Base-by-base conservation (phyloP, 768 basidiomycete species). In the Rhizopogon rudus region DNA sequence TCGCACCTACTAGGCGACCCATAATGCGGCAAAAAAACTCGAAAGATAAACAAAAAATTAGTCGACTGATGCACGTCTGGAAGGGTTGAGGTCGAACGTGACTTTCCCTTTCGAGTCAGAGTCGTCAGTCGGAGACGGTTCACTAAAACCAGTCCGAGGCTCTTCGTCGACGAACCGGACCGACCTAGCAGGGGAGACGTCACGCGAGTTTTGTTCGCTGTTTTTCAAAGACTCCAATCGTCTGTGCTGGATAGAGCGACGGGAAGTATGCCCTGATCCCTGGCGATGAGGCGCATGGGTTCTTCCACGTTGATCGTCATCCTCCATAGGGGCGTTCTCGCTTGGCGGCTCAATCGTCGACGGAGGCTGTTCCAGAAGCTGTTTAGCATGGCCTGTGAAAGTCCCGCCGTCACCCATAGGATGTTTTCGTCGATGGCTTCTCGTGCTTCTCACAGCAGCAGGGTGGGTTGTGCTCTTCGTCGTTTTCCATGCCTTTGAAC, bases 121-220 rank as follows among this genome's bases (percentile, higher is more conserved):
- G 10, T 65, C 59, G 25, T 63, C 60, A 33, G 50, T 5, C 16
- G 20, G 35, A 12, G 53, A 50, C 12, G 56, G 66, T 22, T 53
- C 37, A 4, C 2, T 60, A 0, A 58, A 42, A 39, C 67, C 63
- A 5, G 57, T 58, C n/a, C 35, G 57, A n/a, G n/a, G 35, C n/a
- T 59, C 65, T 51, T 71, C 66, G 51, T 79, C 78, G 40, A 71
- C 76, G 60, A 77, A 80, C 37, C 76, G 73, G 52, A 80, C 71
- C 12, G 78, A 80, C n/a, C 78, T 76, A 8, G 73, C 58, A 1
- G 78, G 78, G 6, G 79, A 80, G 45, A 63, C 70, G 3, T 77
- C 78, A 22, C 78, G 72, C 16, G 68, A 61, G 20, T 44, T 50
- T 33, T 54, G 60, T n/a, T 44, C 33, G 41, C 44, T 41, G 6